phyloP scores from a whole-genome alignment of 768 basidiomycete species.

The Suillus spraguei region DNA sequence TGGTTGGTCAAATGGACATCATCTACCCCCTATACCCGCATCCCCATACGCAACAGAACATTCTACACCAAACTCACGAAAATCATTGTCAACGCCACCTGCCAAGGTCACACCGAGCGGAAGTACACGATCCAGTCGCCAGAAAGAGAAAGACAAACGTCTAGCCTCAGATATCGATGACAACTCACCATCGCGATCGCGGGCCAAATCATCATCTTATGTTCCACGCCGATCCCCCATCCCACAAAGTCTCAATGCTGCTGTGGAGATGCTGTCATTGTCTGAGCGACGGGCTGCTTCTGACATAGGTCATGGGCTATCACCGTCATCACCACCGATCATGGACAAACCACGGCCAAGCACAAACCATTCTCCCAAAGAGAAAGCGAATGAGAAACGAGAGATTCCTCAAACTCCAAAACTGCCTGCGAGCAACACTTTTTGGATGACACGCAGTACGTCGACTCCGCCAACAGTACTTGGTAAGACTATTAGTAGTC shows the following conservation, averaged over 20 bases:
- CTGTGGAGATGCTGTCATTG: constrained; percentile 59
- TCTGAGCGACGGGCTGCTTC: constrained; percentile 33
- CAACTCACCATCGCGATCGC: constrained; percentile 47
- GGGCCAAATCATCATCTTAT: constrained; percentile 57
- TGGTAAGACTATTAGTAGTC: constrained; percentile 69
- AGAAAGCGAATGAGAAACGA: constrained; percentile 32
- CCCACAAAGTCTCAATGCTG: constrained; percentile 74
- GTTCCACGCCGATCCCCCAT: constrained; percentile 55
- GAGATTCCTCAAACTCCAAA: constrained; percentile 46
- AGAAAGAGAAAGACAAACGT: constrained; percentile 39
- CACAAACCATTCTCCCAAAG: constrained; percentile 25
- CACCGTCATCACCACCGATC: constrained; percentile 18
- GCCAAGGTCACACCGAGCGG: constrained; percentile 34
- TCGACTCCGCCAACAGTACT: constrained; percentile 48
- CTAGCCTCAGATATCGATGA: constrained; percentile 33
- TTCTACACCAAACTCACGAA: constrained; percentile 57
- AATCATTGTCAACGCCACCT: constrained; percentile 39
- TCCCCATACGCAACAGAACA: constrained; percentile 69
- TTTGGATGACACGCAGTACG: constrained; percentile 37
- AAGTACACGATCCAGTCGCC: constrained; percentile 22
- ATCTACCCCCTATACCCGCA: constrained; percentile 66
- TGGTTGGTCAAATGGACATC: constrained; percentile 40
- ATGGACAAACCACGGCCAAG: constrained; percentile 36
- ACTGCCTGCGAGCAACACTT: constrained; percentile 37
- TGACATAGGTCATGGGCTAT: constrained; percentile 27